Conservation (phyloP, 2,329 filamentous ascomycete genomes). For the Rachicladosporium sp. region DNA sequence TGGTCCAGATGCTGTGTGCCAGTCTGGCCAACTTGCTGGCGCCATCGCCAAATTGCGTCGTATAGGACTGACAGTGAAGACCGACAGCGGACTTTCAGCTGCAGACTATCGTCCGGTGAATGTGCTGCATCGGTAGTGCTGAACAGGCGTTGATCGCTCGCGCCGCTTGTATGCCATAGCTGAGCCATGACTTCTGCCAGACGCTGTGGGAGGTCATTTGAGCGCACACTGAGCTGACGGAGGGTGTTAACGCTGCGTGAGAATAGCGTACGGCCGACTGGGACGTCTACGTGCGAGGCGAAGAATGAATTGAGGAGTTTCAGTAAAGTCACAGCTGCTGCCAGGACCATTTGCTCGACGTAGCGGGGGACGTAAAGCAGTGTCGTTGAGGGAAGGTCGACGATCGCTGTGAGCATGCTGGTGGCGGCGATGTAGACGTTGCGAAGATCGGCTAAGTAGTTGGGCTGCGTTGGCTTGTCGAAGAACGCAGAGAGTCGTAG, state of each 20-base stretch:
- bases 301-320: conserved; percentile 70
- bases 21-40: conserved; percentile 53
- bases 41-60: conserved; percentile 77
- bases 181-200: conserved; percentile 77
- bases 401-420: conserved; percentile 57
- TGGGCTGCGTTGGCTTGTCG: conserved; percentile 58
- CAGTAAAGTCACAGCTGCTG: conserved; percentile 62
- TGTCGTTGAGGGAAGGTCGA: conserved; percentile 44
- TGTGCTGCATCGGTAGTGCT: conserved; percentile 26
- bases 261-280: conserved; percentile 56
- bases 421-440: conserved; percentile 62
- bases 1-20: conserved; percentile 35
- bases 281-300: conserved; percentile 56
- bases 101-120: conserved; percentile 51
- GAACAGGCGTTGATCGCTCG: conserved; percentile 18
- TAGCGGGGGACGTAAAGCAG: conserved; percentile 59
- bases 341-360: conserved; percentile 76
- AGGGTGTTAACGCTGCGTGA: conserved; percentile 59
- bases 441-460: conserved; percentile 63
- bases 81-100: conserved; percentile 69
- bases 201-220: conserved; percentile 69
- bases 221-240: conserved; percentile 58
- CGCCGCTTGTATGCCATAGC: conserved; percentile 56
- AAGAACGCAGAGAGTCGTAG: conserved; percentile 71
- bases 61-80: conserved; percentile 80